Evolutionary conservation across 306 rosid species (phyloP).

Genomic region (Myrica gale): DNA sequence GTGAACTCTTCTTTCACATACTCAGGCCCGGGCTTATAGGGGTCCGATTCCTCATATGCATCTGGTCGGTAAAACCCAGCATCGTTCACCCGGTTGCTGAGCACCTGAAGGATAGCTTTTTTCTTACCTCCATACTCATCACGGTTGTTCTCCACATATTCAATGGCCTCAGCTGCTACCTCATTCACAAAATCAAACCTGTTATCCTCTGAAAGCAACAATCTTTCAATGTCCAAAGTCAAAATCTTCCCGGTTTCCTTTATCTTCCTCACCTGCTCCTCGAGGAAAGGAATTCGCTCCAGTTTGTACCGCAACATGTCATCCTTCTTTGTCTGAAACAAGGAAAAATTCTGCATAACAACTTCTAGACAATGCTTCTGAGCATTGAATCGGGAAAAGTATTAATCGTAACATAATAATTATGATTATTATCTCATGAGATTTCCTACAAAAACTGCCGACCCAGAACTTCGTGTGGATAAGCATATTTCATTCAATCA

Average conservation of each 20-base stretch:
- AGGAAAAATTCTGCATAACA: constrained; percentile 23
- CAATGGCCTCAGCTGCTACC: constrained; percentile 81
- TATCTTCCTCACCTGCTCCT: constrained; percentile 82
- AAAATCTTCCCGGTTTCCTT: constrained; percentile 69
- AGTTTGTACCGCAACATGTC: constrained; percentile 42
- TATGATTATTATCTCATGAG: background rate
- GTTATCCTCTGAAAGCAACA: constrained; percentile 75
- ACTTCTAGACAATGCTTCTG: constrained; percentile 1
- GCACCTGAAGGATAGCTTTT: constrained; percentile 88
- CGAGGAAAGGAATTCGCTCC: constrained; percentile 84
- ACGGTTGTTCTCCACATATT: constrained; percentile 66
- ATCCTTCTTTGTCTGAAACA: constrained; percentile 65
- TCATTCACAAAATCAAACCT: constrained; percentile 84
- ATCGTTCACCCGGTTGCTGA: constrained; percentile 80
- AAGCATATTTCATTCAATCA: background rate
- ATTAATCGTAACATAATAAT: constrained; percentile 14
- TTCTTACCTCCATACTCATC: constrained; percentile 80
- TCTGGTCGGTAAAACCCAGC: constrained; percentile 71
- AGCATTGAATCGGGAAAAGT: constrained; percentile 14
- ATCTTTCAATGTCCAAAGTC: constrained; percentile 65
- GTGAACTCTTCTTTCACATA: constrained; percentile 57
- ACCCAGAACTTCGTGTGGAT: background rate
- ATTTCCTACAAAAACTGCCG: background rate
- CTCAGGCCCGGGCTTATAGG: constrained; percentile 73
- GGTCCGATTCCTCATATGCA: constrained; percentile 76